Percentiles rank a stretch among this genome's conserved stretches.
Evolutionary conservation across 768 basidiomycete species (phyloP).

Genomic region (Suillus sp.): DNA sequence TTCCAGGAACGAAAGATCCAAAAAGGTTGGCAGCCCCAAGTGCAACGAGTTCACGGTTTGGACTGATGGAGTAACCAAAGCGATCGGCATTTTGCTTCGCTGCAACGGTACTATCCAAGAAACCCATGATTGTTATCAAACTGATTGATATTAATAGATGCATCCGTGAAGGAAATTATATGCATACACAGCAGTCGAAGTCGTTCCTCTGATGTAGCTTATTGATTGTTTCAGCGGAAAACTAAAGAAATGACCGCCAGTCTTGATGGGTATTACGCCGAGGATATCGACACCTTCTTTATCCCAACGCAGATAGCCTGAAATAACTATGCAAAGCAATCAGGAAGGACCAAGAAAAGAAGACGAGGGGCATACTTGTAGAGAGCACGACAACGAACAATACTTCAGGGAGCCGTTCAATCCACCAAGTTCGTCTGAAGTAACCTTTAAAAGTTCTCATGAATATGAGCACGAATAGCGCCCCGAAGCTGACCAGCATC

Average conservation of each 20-base stretch:
- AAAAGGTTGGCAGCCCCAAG: slow-evolving; percentile 79
- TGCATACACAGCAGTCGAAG: slow-evolving; percentile 76
- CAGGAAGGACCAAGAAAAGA: not conserved
- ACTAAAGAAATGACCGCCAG: slow-evolving; percentile 63
- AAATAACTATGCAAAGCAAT: slow-evolving; percentile 54
- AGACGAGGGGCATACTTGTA: slow-evolving; percentile 57
- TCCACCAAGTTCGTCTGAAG: slow-evolving; percentile 65
- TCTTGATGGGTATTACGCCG: slow-evolving; percentile 70
- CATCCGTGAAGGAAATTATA: not conserved
- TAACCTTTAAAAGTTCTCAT: slow-evolving; percentile 58
- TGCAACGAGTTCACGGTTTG: slow-evolving; percentile 95
- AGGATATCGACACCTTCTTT: slow-evolving; percentile 79
- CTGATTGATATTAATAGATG: slow-evolving; percentile 36
- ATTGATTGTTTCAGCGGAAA: slow-evolving; percentile 68
- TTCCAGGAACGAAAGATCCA: slow-evolving; percentile 83
- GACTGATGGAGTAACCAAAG: slow-evolving; percentile 86
- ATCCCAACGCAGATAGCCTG: slow-evolving; percentile 72
- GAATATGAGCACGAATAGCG: slow-evolving; percentile 64
- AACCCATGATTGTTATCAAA: slow-evolving; percentile 82
- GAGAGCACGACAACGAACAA: slow-evolving; percentile 82
- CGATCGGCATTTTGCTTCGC: slow-evolving; percentile 90
- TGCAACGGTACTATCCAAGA: slow-evolving; percentile 92
- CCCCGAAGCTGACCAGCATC: slow-evolving; percentile 70
- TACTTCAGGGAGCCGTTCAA: slow-evolving; percentile 88
- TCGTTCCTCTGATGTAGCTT: slow-evolving; percentile 74